Percentiles rank a stretch among this genome's conserved stretches.
Evolutionary conservation across 768 basidiomycete species (phyloP).

Genomic region (Holtermannia corniformis): DNA sequence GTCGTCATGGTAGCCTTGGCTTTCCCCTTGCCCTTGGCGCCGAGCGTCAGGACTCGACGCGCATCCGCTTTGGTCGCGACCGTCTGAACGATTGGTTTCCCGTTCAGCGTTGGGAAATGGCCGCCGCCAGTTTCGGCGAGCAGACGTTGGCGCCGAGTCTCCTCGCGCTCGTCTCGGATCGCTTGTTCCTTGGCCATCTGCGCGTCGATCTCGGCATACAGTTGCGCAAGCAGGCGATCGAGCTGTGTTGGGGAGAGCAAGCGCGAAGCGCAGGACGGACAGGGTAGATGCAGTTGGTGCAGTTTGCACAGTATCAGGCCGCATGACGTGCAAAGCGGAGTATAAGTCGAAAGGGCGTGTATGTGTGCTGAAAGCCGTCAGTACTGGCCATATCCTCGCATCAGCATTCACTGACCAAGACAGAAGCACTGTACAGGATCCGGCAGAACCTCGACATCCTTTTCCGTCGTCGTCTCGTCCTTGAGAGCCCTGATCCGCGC

Average conservation of each 20-base stretch:
- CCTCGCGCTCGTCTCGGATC: conserved; percentile 19
- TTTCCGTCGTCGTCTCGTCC: conserved; percentile 9
- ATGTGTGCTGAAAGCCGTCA: conserved; percentile 25
- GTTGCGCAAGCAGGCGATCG: conserved; percentile 23
- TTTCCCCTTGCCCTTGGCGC: conserved; percentile 25
- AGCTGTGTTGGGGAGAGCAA: conserved; percentile 24
- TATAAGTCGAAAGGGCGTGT: conserved; percentile 39
- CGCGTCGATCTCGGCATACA: conserved; percentile 27
- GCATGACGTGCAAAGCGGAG: conserved; percentile 39
- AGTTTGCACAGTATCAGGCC: conserved; percentile 39
- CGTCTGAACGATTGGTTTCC: neutral
- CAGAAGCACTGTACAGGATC: conserved; percentile 29
- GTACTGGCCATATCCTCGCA: neutral
- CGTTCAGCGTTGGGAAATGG: conserved; percentile 26
- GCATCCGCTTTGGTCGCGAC: neutral
- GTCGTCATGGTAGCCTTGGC: conserved; percentile 30
- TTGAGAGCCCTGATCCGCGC: conserved; percentile 20
- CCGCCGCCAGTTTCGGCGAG: conserved; percentile 31
- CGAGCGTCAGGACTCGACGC: conserved; percentile 32
- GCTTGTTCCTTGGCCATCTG: conserved; percentile 25
- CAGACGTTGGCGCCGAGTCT: conserved; percentile 14
- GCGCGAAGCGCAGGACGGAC: conserved; percentile 36
- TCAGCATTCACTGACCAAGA: conserved; percentile 27
- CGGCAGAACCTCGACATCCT: conserved; percentile 3
- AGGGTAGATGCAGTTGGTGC: conserved; percentile 39